These are phyloP conservation scores for Cyclotella atomus DNA, from an alignment of 108 stramenopile genomes.

Conservation along the genomic window DNA sequence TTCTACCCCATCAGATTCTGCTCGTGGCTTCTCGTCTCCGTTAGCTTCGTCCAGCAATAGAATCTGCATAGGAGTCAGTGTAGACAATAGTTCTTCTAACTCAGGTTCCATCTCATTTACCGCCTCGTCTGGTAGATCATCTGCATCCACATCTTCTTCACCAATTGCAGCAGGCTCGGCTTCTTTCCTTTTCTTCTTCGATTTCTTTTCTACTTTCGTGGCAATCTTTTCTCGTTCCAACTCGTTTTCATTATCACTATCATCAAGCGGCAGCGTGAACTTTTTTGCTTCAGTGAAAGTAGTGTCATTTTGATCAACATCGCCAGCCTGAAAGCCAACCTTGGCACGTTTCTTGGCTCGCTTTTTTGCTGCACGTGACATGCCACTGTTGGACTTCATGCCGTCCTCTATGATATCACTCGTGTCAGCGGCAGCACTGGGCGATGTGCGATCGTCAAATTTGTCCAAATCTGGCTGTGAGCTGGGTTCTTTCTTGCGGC, in stretches of 20 bases:
- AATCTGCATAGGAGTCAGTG: slow-evolving; percentile 30
- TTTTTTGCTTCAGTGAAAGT: slow-evolving; percentile 3
- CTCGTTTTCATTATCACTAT: not conserved
- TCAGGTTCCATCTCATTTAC: slow-evolving; percentile 18
- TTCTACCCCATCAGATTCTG: not conserved
- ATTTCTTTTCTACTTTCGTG: not conserved
- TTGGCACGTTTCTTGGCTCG: slow-evolving; percentile 50
- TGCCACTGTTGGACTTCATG: slow-evolving; percentile 28
- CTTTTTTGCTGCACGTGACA: slow-evolving; percentile 89
- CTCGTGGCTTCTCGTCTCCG: not conserved
- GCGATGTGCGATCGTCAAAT: not conserved
- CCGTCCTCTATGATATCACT: not conserved
- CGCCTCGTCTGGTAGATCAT: not conserved
- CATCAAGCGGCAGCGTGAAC: slow-evolving; percentile 22
- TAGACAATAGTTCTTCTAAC: slow-evolving; percentile 13
- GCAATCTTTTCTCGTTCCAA: not conserved
- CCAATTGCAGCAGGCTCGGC: not conserved
- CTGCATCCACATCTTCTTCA: slow-evolving; percentile 2
- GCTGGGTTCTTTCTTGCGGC: not conserved
- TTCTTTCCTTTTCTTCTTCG: slow-evolving; percentile 24
- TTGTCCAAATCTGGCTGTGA: not conserved
- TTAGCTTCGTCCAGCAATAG: slow-evolving; percentile 8
- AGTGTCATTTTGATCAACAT: not conserved
- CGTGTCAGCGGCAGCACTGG: too few species aligned
- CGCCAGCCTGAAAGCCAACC: not conserved